phyloP scores from a whole-genome alignment of 208 protist species.

The Trypanosomatidae sp. region DNA sequence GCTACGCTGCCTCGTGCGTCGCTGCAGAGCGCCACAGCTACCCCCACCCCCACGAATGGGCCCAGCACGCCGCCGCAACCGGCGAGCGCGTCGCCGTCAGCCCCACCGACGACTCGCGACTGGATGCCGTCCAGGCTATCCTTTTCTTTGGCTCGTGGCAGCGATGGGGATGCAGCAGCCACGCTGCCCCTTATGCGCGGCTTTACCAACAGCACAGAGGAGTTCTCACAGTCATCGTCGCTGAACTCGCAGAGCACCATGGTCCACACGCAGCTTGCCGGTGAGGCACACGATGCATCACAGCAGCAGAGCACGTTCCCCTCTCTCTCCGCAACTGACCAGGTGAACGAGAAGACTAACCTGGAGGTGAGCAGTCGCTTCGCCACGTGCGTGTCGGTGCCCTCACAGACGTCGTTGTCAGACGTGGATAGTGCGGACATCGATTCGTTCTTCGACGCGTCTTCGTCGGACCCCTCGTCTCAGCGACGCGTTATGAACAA shows the following conservation, averaged over 20 bases:
- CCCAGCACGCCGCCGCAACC: background rate
- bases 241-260: slow-evolving; percentile 13
- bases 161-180: background rate
- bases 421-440: slow-evolving; percentile 11
- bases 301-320: background rate
- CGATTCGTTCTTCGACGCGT: slow-evolving; percentile 15
- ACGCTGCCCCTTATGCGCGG: background rate
- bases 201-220: background rate
- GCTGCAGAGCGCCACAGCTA: background rate
- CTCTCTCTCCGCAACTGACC: slow-evolving; percentile 13
- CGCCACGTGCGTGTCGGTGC: slow-evolving; percentile 36
- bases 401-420: slow-evolving; percentile 1
- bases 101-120: slow-evolving; percentile 2
- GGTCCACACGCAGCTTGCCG: slow-evolving; percentile 8
- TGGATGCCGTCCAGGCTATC: background rate
- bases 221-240: slow-evolving; percentile 1
- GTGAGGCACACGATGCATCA: background rate
- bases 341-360: slow-evolving; percentile 1
- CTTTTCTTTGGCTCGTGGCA: background rate
- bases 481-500: slow-evolving; percentile 1
- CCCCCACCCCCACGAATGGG: background rate
- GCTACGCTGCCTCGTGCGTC: slow-evolving; percentile 18
- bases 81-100: background rate
- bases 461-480: slow-evolving; percentile 1
- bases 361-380: slow-evolving; percentile 29